Evolutionary conservation across 2,329 filamentous ascomycete genomes (phyloP).

Genomic region (Lizonia empirigonia): DNA sequence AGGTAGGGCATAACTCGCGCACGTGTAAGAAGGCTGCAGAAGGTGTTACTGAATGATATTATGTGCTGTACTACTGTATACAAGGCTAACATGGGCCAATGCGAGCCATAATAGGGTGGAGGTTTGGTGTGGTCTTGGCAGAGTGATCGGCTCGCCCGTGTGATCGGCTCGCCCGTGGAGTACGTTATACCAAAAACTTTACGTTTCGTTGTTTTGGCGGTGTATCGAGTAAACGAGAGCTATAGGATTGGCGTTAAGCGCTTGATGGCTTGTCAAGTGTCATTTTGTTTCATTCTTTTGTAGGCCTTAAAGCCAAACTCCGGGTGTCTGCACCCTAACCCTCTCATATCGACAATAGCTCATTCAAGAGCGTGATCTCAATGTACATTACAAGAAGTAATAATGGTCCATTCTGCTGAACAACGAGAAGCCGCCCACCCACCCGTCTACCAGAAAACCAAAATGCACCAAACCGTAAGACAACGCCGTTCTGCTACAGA

Average conservation of each 20-base stretch:
- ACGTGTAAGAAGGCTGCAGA: no score
- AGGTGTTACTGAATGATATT: no score
- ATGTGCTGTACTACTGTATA: no score
- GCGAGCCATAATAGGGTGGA: no score
- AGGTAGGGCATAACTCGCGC: no score
- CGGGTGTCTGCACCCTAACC: slow-evolving; percentile 3
- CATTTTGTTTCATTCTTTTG: slow-evolving; percentile 12
- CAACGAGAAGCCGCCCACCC: slow-evolving; percentile 2
- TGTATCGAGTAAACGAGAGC: slow-evolving; percentile 11
- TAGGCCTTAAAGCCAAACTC: slow-evolving; percentile 1
- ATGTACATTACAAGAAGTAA: slow-evolving; percentile 26
- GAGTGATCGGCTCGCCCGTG: no score
- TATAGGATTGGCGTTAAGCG: slow-evolving; percentile 9
- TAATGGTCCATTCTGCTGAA: slow-evolving; percentile 2
- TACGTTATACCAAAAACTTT: neutral
- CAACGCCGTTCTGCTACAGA: slow-evolving; percentile 13
- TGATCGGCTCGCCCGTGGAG: no score
- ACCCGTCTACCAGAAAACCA: slow-evolving; percentile 12
- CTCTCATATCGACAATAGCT: slow-evolving; percentile 11
- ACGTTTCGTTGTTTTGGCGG: slow-evolving; percentile 1
- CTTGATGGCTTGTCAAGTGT: slow-evolving; percentile 8
- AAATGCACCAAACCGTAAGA: slow-evolving; percentile 1
- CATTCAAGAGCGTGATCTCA: slow-evolving; percentile 6
- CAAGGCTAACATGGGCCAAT: no score
- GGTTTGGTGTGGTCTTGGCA: no score